These are phyloP conservation scores for Houttuynia cordata DNA, from an alignment of 164 flowering plant species.

Conservation along the genomic window DNA sequence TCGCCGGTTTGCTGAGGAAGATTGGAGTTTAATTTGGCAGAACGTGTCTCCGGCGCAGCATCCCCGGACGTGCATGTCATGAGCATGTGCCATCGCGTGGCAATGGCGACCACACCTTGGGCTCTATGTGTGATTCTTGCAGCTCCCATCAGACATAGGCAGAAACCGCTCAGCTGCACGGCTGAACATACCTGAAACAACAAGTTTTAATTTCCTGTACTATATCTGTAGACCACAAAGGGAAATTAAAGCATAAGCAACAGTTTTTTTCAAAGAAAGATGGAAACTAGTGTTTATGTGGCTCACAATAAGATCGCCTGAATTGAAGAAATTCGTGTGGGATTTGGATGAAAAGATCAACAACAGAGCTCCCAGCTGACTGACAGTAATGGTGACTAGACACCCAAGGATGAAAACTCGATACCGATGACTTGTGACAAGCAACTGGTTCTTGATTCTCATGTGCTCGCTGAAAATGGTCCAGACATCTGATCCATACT, in stretches of 20 bases:
- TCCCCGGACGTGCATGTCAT: conserved; percentile 17
- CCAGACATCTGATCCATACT: conserved; percentile 27
- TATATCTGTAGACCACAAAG: neutral
- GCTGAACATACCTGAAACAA: conserved; percentile 52
- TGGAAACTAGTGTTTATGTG: neutral
- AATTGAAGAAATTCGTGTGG: conserved; percentile 43
- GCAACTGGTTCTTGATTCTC: conserved; percentile 50
- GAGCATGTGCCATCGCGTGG: conserved; percentile 71
- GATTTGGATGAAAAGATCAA: conserved; percentile 41
- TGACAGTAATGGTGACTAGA: conserved; percentile 38
- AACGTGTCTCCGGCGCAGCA: conserved; percentile 1
- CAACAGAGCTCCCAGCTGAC: conserved; percentile 54
- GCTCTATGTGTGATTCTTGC: conserved; percentile 83
- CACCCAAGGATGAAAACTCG: conserved; percentile 51
- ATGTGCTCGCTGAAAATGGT: conserved; percentile 47
- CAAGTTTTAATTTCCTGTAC: neutral
- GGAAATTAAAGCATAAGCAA: too few relatives aligned
- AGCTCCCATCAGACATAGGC: conserved; percentile 61
- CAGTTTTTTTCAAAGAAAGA: too few relatives aligned
- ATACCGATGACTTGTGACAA: conserved; percentile 64
- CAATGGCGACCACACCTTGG: conserved; percentile 51
- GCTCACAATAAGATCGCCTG: conserved; percentile 79
- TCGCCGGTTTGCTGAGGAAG: neutral
- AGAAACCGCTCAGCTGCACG: conserved; percentile 61
- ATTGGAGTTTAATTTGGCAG: neutral